A percentile compares a stretch with the other conserved stretches of the same genome.
These are phyloP conservation scores for Rhododendron kiyosumense DNA, from an alignment of 148 eudicot genomes.

Conservation along the genomic window DNA sequence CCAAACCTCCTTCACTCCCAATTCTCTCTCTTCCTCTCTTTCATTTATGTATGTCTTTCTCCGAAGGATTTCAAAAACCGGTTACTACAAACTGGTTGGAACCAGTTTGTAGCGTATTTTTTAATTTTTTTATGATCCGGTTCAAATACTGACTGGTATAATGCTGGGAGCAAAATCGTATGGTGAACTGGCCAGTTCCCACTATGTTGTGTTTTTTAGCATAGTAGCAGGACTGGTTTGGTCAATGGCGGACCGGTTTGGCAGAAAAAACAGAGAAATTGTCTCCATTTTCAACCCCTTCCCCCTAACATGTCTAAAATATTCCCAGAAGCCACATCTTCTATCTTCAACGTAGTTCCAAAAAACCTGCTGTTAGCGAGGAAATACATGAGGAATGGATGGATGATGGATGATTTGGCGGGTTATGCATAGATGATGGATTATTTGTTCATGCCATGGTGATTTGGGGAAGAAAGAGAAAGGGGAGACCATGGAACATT, in stretches of 20 bases:
- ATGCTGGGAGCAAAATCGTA: background rate
- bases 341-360: too few relatives aligned
- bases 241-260: background rate
- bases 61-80: background rate
- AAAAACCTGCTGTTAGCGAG: too few relatives aligned
- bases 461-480: too few relatives aligned
- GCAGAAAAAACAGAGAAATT: background rate
- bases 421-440: too few relatives aligned
- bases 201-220: background rate
- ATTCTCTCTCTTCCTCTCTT: background rate
- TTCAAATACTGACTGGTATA: background rate
- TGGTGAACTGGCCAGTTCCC: background rate
- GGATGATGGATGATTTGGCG: too few relatives aligned
- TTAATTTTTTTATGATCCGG: too few relatives aligned
- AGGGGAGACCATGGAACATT: too few relatives aligned
- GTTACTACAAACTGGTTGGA: background rate
- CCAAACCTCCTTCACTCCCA: background rate
- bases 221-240: background rate
- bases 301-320: too few relatives aligned
- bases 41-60: background rate
- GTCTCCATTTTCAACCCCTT: too few relatives aligned
- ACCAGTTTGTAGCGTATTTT: background rate
- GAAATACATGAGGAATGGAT: too few relatives aligned
- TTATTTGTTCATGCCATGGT: too few relatives aligned
- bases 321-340: too few relatives aligned